These are phyloP conservation scores for Ascochyta rabiei DNA, from an alignment of 2,329 filamentous ascomycete species.

Conservation along the genomic window DNA sequence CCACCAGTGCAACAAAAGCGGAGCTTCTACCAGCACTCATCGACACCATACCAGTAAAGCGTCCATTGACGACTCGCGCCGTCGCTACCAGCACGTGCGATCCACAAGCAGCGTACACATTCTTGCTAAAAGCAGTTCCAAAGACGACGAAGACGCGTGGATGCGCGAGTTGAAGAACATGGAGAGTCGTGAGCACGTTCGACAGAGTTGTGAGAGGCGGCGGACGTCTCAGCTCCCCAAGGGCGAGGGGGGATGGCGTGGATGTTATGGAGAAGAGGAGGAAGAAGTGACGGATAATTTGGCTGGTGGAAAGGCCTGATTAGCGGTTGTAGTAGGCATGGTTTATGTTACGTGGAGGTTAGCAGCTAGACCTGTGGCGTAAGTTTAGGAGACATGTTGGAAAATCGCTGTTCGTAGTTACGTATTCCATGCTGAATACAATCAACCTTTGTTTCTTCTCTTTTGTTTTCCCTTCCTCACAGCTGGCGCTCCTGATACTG, in stretches of 20 bases:
- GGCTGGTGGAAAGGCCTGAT: no score
- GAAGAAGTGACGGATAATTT: no score
- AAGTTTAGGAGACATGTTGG: no score
- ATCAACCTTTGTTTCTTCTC: no score
- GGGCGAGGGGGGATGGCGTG: background rate
- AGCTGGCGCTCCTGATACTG: no score
- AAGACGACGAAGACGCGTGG: constrained; percentile 13
- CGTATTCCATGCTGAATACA: no score
- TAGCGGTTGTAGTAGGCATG: no score
- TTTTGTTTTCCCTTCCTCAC: no score
- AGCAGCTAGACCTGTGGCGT: no score
- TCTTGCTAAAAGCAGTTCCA: background rate
- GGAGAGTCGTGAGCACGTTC: constrained; percentile 14
- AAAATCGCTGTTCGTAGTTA: no score
- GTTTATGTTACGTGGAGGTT: no score
- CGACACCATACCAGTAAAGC: background rate
- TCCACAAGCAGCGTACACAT: background rate
- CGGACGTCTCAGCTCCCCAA: background rate
- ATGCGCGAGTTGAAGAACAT: constrained; percentile 13
- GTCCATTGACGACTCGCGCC: background rate
- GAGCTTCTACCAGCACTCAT: background rate
- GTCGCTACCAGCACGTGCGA: background rate
- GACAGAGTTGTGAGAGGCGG: constrained; percentile 6
- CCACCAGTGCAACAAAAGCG: background rate
- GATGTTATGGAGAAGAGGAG: background rate